These are phyloP conservation scores for Pseudogymnoascus sp. DNA, from an alignment of 2,329 filamentous ascomycete species.

Conservation along the genomic window DNA sequence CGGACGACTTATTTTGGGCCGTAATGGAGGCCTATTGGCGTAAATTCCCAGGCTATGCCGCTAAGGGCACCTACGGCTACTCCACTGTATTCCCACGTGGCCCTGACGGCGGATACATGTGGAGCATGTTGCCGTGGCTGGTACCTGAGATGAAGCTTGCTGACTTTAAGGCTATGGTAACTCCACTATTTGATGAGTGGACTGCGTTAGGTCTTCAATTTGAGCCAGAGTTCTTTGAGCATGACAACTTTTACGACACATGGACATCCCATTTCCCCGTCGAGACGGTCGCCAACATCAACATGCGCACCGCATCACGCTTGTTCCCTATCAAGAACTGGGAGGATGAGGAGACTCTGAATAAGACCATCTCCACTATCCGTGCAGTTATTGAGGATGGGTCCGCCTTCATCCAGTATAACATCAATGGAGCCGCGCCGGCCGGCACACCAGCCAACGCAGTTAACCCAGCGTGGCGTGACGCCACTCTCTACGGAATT, in stretches of 20 bases:
- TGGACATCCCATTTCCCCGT: slow-evolving; percentile 33
- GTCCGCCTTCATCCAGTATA: slow-evolving; percentile 25
- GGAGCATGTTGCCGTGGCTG: slow-evolving; percentile 20
- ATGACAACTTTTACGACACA: slow-evolving; percentile 17
- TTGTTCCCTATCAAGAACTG: slow-evolving; percentile 35
- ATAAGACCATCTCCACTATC: slow-evolving; percentile 25
- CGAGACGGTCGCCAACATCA: slow-evolving; percentile 27
- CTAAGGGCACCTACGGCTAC: slow-evolving; percentile 12
- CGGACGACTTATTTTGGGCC: slow-evolving; percentile 35
- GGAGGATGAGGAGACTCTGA: slow-evolving; percentile 23
- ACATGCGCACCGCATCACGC: slow-evolving; percentile 32
- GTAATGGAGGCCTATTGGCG: slow-evolving; percentile 44
- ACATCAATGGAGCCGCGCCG: slow-evolving; percentile 8
- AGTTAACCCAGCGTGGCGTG: slow-evolving; percentile 19
- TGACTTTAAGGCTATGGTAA: slow-evolving; percentile 23
- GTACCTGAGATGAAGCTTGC: slow-evolving; percentile 20
- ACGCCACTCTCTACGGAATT: slow-evolving; percentile 7
- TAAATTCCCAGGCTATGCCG: slow-evolving; percentile 19
- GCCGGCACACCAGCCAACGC: slow-evolving; percentile 12
- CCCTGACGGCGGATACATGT: slow-evolving; percentile 18
- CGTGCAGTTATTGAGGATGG: slow-evolving; percentile 28
- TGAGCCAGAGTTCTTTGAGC: slow-evolving; percentile 7
- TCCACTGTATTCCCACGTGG: slow-evolving; percentile 32
- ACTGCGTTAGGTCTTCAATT: slow-evolving; percentile 22
- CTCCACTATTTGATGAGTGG: slow-evolving; percentile 31